These are phyloP conservation scores for Rhododendron mucronatum DNA, from an alignment of 148 eudicot species.

Conservation along the genomic window DNA sequence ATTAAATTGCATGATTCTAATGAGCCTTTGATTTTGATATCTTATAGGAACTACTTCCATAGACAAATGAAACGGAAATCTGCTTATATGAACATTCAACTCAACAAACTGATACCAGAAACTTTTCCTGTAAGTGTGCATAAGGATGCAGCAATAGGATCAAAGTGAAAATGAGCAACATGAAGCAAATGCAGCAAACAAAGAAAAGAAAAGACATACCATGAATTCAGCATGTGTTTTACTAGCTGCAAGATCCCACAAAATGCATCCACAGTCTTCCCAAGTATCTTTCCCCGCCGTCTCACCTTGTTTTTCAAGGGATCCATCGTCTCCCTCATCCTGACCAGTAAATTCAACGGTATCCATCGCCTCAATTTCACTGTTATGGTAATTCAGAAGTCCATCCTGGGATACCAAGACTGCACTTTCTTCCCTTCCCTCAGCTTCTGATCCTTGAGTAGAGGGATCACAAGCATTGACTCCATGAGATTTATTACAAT, in stretches of 20 bases:
- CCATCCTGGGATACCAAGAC: slow-evolving; percentile 26
- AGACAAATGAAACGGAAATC: neutral
- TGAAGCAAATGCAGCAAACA: neutral
- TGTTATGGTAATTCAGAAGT: slow-evolving; percentile 14
- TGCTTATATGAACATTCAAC: neutral
- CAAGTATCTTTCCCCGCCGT: slow-evolving; percentile 52
- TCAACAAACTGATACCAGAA: neutral
- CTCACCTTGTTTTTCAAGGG: slow-evolving; percentile 18
- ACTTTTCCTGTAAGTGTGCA: neutral
- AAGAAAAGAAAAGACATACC: slow-evolving; percentile 32
- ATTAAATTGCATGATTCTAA: neutral
- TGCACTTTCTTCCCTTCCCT: slow-evolving; percentile 23
- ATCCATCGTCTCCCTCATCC: slow-evolving; percentile 22
- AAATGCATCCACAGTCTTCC: slow-evolving; percentile 89
- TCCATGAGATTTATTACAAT: slow-evolving; percentile 19
- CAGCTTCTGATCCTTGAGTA: slow-evolving; percentile 20
- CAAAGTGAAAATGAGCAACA: slow-evolving; percentile 1
- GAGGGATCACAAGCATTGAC: slow-evolving; percentile 18
- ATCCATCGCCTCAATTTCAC: slow-evolving; percentile 42
- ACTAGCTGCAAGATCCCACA: slow-evolving; percentile 95
- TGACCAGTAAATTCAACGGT: slow-evolving; percentile 19
- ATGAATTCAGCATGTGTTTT: slow-evolving; percentile 79
- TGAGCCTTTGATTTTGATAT: neutral
- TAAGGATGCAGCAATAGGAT: neutral
- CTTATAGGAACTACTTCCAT: neutral